phyloP scores from a whole-genome alignment of 108 stramenopile genomes.

The Pseudonitzschia delicatissima region DNA sequence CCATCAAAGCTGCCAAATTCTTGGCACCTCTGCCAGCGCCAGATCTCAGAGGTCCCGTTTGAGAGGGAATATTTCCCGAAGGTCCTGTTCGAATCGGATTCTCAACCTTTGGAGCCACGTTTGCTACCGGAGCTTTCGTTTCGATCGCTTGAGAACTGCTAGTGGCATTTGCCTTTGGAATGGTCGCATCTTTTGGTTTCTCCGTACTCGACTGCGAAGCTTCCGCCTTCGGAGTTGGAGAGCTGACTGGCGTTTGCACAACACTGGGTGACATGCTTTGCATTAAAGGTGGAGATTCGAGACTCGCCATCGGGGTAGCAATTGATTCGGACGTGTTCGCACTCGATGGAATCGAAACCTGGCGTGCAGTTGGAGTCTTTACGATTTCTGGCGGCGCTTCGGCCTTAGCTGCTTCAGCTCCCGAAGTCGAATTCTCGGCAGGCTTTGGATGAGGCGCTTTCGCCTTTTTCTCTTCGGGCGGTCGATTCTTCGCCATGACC shows the following conservation, averaged over 20 bases:
- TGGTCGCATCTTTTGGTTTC: neutral
- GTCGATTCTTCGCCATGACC: conserved; percentile 6
- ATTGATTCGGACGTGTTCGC: neutral
- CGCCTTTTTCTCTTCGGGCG: conserved; percentile 10
- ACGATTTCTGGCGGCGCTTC: neutral
- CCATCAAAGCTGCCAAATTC: conserved; percentile 45
- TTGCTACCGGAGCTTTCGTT: neutral
- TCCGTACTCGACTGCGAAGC: too few relatives aligned
- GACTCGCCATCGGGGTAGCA: neutral
- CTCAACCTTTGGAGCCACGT: neutral
- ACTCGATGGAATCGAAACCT: neutral
- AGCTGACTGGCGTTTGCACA: neutral
- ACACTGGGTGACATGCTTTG: neutral
- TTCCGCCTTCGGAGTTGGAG: neutral
- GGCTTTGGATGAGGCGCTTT: neutral
- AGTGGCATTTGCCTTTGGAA: neutral
- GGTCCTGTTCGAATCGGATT: neutral
- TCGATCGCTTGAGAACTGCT: neutral
- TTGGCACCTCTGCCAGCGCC: conserved; percentile 55
- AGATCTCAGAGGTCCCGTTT: conserved; percentile 7
- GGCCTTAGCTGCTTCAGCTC: neutral
- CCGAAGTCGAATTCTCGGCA: neutral
- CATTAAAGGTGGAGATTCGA: neutral
- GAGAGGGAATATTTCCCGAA: neutral
- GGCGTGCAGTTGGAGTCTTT: neutral